These are phyloP conservation scores for Penicillium simplicissimum DNA, from an alignment of 495 filamentous ascomycete genomes.

Conservation along the genomic window DNA sequence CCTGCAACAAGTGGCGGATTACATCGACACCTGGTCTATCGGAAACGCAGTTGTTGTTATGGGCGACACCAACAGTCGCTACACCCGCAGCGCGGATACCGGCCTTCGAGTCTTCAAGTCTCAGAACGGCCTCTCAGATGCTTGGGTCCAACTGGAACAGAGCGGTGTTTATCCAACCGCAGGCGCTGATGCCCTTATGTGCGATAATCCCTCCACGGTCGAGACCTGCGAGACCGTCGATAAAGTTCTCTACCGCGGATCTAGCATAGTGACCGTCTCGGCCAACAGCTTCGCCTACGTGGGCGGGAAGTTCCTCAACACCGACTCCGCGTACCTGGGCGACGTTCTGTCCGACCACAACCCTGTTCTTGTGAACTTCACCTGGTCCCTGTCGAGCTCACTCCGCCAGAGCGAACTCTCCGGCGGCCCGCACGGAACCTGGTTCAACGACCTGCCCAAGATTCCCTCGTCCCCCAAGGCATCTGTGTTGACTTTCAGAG, in stretches of 20 bases:
- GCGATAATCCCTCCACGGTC: conserved; percentile 49
- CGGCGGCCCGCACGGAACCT: conserved; percentile 54
- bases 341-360: conserved; percentile 61
- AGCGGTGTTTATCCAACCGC: conserved; percentile 45
- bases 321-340: conserved; percentile 32
- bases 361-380: conserved; percentile 55
- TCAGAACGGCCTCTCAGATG: conserved; percentile 48
- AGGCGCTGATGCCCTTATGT: conserved; percentile 39
- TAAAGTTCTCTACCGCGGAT: conserved; percentile 60
- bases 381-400: conserved; percentile 43
- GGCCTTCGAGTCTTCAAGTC: conserved; percentile 46
- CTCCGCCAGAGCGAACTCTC: conserved; percentile 50
- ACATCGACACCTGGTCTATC: conserved; percentile 50
- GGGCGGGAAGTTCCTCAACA: conserved; percentile 52
- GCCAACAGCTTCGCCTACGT: conserved; percentile 52
- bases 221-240: conserved; percentile 62
- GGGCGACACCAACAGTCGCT: conserved; percentile 61
- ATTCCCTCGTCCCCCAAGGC: conserved; percentile 35
- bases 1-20: conserved; percentile 54
- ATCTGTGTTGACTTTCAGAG: conserved; percentile 46
- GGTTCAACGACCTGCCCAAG: conserved; percentile 56
- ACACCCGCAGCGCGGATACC: conserved; percentile 52
- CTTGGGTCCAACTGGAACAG: conserved; percentile 53
- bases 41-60: conserved; percentile 61
- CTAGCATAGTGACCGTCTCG: conserved; percentile 42